Evolutionary conservation across 129 eudicot genomes (phyloP).

Genomic region (Daucus carota): DH1_v3.0 NC_030381.2:1987501-1988000

Average conservation of each 20-base stretch:
- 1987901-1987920: background rate
- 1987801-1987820: too few species aligned
- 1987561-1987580: too few species aligned
- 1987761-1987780: too few species aligned
- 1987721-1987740: conserved; percentile 78
- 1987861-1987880: background rate
- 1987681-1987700: conserved; percentile 67
- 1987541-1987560: too few species aligned
- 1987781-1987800: too few species aligned
- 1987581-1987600: too few species aligned
- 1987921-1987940: conserved; percentile 96
- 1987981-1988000: conserved; percentile 95
- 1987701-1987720: conserved; percentile 80
- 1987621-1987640: too few species aligned
- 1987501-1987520: too few species aligned
- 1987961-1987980: conserved; percentile 79
- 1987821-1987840: background rate
- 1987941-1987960: conserved; percentile 92
- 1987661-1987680: background rate
- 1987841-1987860: background rate
- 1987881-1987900: background rate
- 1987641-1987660: background rate
- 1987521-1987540: too few species aligned
- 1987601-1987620: background rate
- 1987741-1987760: background rate